These are phyloP conservation scores for Teratosphaeriaceae sp. DNA, from an alignment of 2,329 filamentous ascomycete genomes.

Conservation along the genomic window DNA sequence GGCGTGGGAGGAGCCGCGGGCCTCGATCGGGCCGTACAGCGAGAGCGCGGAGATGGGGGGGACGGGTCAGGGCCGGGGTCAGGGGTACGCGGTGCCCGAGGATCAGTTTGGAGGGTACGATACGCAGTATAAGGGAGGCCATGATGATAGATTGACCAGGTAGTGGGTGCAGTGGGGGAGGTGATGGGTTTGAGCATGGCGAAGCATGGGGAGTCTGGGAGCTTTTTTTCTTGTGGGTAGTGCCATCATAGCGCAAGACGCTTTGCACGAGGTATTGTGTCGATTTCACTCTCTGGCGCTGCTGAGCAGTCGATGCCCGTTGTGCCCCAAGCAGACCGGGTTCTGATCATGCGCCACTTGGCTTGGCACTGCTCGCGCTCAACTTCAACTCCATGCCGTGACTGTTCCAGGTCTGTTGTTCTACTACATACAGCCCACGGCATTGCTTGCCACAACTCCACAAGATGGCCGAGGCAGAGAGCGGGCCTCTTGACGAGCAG, in stretches of 20 bases:
- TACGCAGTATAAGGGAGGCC: constrained; percentile 34
- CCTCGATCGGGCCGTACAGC: constrained; percentile 23
- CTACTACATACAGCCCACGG: too few relatives aligned
- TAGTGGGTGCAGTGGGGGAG: neutral
- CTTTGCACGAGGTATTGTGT: neutral
- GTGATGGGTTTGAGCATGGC: neutral
- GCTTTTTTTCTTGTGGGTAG: neutral
- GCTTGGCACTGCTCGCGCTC: too few relatives aligned
- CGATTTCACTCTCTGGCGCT: too few relatives aligned
- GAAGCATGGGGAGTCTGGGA: neutral
- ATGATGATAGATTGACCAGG: constrained; percentile 6
- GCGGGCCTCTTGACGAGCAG: too few relatives aligned
- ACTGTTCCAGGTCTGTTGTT: too few relatives aligned
- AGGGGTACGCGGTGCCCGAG: constrained; percentile 36
- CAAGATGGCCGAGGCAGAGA: too few relatives aligned
- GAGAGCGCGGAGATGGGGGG: constrained; percentile 16
- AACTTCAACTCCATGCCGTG: too few relatives aligned
- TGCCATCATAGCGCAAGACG: neutral
- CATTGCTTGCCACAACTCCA: too few relatives aligned
- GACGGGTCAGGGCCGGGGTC: constrained; percentile 13
- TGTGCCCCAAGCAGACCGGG: too few relatives aligned
- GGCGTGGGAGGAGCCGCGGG: constrained; percentile 26
- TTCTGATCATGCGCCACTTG: too few relatives aligned
- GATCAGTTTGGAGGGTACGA: constrained; percentile 40
- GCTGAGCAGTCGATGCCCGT: too few relatives aligned